Percentiles rank a stretch among this genome's conserved stretches.
Conservation (phyloP, 306 rosid species). For the Prunus mongolica region DNA sequence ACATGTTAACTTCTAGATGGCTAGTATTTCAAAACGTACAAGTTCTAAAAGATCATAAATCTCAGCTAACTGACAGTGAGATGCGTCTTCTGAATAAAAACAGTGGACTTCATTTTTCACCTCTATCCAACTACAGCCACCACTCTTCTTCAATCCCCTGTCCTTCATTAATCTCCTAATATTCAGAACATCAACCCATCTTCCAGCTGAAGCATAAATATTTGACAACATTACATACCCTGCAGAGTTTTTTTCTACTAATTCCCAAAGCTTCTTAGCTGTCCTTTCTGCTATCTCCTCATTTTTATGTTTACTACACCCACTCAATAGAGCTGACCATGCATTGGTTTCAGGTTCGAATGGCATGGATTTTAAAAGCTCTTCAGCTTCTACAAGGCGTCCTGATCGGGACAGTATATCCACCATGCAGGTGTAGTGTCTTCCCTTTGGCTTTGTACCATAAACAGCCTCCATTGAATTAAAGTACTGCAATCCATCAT, state of each 20-base stretch:
- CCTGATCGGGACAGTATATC: constrained; percentile 20
- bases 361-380: constrained; percentile 6
- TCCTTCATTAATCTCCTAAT: constrained; percentile 8
- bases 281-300: constrained; percentile 13
- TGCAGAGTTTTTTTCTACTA: not conserved
- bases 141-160: constrained; percentile 5
- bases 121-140: constrained; percentile 14
- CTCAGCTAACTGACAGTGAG: constrained; percentile 7
- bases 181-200: constrained; percentile 6
- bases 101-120: constrained; percentile 2
- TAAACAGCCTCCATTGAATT: constrained; percentile 8
- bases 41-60: not conserved
- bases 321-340: constrained; percentile 11
- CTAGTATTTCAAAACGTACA: not conserved
- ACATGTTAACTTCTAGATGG: not conserved
- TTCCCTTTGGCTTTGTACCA: constrained; percentile 11
- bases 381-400: constrained; percentile 2
- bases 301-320: not conserved
- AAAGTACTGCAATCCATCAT: constrained; percentile 7
- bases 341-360: constrained; percentile 9
- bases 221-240: constrained; percentile 7
- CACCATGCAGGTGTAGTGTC: constrained; percentile 10
- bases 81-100: constrained; percentile 12
- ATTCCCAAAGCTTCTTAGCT: constrained; percentile 6
- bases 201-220: constrained; percentile 6